Percentiles rank a stretch among this genome's conserved stretches.
These are phyloP conservation scores for Pseudonitzschia multistriata DNA, from an alignment of 108 stramenopile genomes.

Conservation along the genomic window DNA sequence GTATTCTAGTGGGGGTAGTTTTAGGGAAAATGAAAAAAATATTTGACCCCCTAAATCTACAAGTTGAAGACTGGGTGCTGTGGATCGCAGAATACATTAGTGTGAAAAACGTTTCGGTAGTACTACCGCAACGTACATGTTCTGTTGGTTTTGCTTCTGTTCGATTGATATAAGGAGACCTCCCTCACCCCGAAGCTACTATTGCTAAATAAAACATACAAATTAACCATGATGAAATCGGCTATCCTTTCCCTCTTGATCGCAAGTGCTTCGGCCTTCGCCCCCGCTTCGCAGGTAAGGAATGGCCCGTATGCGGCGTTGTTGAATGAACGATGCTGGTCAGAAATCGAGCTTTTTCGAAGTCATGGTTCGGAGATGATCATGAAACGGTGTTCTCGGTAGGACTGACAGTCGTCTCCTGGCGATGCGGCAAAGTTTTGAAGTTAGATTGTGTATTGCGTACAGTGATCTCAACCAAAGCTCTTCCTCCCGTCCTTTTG, in stretches of 20 bases:
- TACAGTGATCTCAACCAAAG: neutral
- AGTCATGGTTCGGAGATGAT: neutral
- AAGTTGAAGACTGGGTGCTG: conserved; percentile 8
- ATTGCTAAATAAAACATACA: neutral
- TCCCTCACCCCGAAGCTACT: neutral
- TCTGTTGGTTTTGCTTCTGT: neutral
- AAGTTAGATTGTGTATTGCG: neutral
- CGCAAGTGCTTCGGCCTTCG: conserved; percentile 80
- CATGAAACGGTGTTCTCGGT: neutral
- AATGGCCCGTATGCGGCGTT: neutral
- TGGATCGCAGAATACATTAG: conserved; percentile 4
- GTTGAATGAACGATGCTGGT: neutral
- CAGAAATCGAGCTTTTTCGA: too few species aligned
- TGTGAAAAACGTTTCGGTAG: neutral
- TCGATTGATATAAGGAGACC: neutral
- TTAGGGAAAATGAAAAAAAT: neutral
- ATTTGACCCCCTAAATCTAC: neutral
- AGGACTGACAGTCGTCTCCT: neutral
- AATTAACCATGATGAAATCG: conserved; percentile 44
- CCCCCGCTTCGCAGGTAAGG: conserved; percentile 54
- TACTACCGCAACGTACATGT: neutral
- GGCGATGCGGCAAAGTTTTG: neutral
- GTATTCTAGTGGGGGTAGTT: neutral
- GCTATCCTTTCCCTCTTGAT: conserved; percentile 49
- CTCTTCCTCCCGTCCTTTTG: neutral